Conservation (phyloP, 1,284 basidiomycete genomes). For the Ceratobasidium sp. region DNA sequence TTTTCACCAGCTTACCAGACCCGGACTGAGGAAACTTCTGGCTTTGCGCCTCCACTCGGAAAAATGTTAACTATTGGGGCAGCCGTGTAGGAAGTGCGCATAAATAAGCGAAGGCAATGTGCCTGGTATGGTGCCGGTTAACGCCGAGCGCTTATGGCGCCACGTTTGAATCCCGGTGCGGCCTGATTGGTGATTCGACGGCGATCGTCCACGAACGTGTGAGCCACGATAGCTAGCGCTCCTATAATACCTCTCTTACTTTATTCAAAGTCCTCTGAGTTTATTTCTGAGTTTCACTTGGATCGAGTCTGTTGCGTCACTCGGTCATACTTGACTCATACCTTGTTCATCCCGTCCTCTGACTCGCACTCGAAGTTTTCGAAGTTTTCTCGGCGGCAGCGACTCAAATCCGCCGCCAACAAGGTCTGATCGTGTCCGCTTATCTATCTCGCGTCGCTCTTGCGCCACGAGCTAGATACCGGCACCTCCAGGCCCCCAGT, state of each 20-base stretch:
- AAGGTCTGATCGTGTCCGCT: constrained; percentile 25
- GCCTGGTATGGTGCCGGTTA: too few species aligned
- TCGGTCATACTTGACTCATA: constrained; percentile 18
- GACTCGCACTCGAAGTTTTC: too few species aligned
- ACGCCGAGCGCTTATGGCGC: constrained; percentile 8
- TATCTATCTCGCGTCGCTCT: constrained; percentile 38
- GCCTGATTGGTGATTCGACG: constrained; percentile 25
- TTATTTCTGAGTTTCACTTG: neutral
- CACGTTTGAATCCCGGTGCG: constrained; percentile 7
- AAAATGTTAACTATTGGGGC: too few species aligned
- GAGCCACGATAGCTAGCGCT: constrained; percentile 15
- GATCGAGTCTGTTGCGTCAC: neutral
- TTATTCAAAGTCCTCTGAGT: neutral
- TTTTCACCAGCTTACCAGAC: too few species aligned
- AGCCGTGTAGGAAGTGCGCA: too few species aligned
- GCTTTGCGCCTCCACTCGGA: too few species aligned
- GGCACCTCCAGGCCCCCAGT: constrained; percentile 36
- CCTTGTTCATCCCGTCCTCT: neutral
- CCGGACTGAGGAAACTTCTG: too few species aligned
- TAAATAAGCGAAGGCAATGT: too few species aligned
- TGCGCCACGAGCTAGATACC: constrained; percentile 36
- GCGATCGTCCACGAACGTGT: constrained; percentile 9
- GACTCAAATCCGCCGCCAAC: neutral
- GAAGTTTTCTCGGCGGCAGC: neutral
- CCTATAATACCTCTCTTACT: neutral